Conservation (phyloP, 345 rosid species). For the Luvunga scandens region DNA sequence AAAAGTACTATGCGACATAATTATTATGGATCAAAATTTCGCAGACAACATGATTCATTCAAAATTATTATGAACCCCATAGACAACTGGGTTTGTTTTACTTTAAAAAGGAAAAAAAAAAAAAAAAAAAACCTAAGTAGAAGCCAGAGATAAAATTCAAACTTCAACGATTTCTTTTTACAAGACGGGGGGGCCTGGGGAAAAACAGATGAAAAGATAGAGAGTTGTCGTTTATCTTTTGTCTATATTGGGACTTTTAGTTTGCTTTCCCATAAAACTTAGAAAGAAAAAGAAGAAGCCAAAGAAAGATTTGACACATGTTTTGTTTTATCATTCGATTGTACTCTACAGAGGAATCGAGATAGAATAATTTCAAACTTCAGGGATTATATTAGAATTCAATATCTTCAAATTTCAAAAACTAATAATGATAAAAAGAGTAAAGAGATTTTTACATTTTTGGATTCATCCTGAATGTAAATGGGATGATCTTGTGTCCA, state of each 20-base stretch:
- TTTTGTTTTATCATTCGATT: constrained; percentile 14
- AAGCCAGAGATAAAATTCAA: constrained; percentile 32
- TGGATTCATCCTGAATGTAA: constrained; percentile 81
- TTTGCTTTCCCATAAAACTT: neutral
- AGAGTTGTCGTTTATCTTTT: constrained; percentile 6
- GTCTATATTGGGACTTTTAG: neutral
- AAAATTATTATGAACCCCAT: constrained; percentile 44
- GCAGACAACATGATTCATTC: constrained; percentile 43
- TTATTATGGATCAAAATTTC: constrained; percentile 30
- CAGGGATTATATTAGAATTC: neutral
- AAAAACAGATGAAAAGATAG: neutral
- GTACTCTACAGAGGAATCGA: neutral
- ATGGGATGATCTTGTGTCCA: constrained; percentile 68
- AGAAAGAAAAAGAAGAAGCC: neutral
- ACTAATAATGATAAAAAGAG: neutral
- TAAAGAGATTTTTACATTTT: constrained; percentile 46
- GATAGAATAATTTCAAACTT: constrained; percentile 5
- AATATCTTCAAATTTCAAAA: neutral
- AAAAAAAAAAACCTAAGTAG: constrained; percentile 14
- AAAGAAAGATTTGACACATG: constrained; percentile 16
- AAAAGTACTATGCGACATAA: neutral
- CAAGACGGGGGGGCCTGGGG: constrained; percentile 5
- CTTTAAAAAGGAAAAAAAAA: constrained; percentile 28
- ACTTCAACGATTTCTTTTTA: constrained; percentile 27
- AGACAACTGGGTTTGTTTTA: constrained; percentile 19